phyloP scores from a whole-genome alignment of 1,284 basidiomycete species.

The Fomitopsis pinicola region DNA sequence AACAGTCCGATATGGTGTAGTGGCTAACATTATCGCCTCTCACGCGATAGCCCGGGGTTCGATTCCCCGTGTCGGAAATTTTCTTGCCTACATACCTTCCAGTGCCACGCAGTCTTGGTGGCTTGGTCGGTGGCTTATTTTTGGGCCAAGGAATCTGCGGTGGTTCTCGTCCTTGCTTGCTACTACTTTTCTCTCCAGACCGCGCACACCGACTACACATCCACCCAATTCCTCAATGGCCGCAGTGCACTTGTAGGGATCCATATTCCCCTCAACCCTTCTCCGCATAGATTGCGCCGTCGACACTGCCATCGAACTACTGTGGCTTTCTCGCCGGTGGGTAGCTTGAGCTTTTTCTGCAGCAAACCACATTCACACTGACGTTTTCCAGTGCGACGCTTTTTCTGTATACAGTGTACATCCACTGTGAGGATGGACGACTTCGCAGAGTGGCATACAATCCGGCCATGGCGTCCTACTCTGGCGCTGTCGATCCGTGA shows the following conservation, averaged over 20 bases:
- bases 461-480: constrained; percentile 71
- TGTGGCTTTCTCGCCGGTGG: not conserved
- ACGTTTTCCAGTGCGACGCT: not conserved
- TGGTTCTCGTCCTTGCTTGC: too few relatives aligned
- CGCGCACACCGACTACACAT: too few relatives aligned
- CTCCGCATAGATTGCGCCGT: too few relatives aligned
- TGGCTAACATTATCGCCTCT: constrained; percentile 6
- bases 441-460: constrained; percentile 52
- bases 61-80: constrained; percentile 3
- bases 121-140: not conserved
- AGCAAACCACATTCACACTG: not conserved
- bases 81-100: not conserved
- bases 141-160: not conserved
- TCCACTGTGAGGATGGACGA: not conserved
- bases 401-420: not conserved
- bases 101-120: too few relatives aligned
- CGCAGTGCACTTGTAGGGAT: too few relatives aligned
- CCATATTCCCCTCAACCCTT: too few relatives aligned
- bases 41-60: constrained; percentile 5
- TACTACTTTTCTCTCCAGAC: too few relatives aligned
- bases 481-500: constrained; percentile 66
- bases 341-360: not conserved
- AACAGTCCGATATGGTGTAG: constrained; percentile 1
- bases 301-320: too few relatives aligned
- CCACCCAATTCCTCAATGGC: too few relatives aligned